Base-by-base conservation (phyloP, 306 rosid genomes). In the Alnus rubra region DNA sequence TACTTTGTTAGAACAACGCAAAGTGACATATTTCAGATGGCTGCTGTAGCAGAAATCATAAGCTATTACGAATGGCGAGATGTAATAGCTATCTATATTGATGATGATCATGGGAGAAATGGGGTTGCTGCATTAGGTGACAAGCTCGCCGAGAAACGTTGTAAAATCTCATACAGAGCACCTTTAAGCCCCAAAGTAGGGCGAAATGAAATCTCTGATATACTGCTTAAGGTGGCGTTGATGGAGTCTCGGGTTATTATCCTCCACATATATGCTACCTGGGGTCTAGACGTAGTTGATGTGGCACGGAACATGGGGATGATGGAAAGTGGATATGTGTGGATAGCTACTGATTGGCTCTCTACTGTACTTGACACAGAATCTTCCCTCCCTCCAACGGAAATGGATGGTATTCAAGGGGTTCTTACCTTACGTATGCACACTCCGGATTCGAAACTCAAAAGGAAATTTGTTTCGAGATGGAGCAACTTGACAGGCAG, bases 311-410 rank as follows among this genome's bases (percentile, higher is more conserved):
- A 76, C 78, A 93, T 96, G 69, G 94, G 90, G 37, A 88, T 96
- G 99, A 89, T 89, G 90, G 88, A 71, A 82, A 64, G 89, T 67
- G 98, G 99, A 9, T 93, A 90, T 75, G 99, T 93, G 3, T 96
- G 99, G 99, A 93, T 96, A 64, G 90, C 97, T 31, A 85, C 98
- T 73, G 71, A 69, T 81, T 96, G 93, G 83, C 93, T 96, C n/a
- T 80, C 97, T 56, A 83, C 90, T 59, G 2, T 86, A 35, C 72
- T 93, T 47, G 99, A 96, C 59, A 84, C 88, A 33, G 44, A 67
- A 1, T 69, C 83, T 74, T 86, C 92, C 30, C 69, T 87, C 64
- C 18, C 88, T 74, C 45, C 73, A 30, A 80, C 76, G 51, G n/a
- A 6, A 37, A 83, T 81, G 88, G 92, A 90, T 53, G 71, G 69